Percentiles rank a stretch among this genome's conserved stretches.
Conservation (phyloP, 768 basidiomycete genomes). For the Mycena filopes region DNA sequence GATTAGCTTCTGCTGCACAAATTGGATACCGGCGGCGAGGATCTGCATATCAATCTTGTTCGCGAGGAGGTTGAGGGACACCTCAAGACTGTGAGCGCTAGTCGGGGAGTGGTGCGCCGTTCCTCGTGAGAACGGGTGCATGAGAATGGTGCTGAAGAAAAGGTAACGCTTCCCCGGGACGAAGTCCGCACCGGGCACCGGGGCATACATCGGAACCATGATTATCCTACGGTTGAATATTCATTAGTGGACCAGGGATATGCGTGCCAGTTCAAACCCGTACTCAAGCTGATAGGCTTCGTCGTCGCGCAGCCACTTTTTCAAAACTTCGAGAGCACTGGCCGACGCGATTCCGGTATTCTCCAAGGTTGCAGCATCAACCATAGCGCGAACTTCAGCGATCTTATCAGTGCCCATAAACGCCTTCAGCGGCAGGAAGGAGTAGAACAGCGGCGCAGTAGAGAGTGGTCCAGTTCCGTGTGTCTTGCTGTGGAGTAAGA, state of each 20-base stretch:
- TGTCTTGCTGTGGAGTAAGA: background rate
- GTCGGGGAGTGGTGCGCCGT: conserved; percentile 5
- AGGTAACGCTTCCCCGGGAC: background rate
- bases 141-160: background rate
- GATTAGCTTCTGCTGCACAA: conserved; percentile 9
- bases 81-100: background rate
- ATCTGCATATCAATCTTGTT: conserved; percentile 21
- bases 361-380: background rate
- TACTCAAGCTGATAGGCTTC: conserved; percentile 14
- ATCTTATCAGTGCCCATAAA: background rate
- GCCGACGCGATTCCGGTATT: conserved; percentile 2
- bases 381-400: background rate
- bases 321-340: background rate
- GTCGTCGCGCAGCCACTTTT: conserved; percentile 12
- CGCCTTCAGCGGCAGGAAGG: background rate
- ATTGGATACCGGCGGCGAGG: conserved; percentile 14
- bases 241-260: too few species aligned
- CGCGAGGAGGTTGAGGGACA: background rate
- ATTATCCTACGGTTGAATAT: background rate
- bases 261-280: too few species aligned
- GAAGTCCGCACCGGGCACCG: background rate
- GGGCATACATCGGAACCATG: background rate
- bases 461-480: background rate
- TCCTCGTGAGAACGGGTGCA: conserved; percentile 6
- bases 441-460: background rate